Conservation (phyloP, 2,329 filamentous ascomycete genomes). For the Dichotomopilus funicola region DNA sequence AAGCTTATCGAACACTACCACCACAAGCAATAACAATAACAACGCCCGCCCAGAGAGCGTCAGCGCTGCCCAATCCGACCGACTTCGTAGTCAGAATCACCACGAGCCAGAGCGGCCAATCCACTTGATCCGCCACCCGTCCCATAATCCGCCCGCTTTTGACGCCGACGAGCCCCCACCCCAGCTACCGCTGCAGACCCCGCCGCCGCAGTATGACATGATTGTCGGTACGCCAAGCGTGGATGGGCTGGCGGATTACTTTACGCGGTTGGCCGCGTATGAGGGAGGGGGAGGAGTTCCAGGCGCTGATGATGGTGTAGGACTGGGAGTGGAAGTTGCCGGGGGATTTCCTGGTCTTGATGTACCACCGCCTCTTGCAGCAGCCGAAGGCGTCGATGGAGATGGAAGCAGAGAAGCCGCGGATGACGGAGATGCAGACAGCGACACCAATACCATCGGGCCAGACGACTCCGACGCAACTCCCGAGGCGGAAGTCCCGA, state of each 20-base stretch:
- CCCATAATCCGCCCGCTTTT: constrained; percentile 82
- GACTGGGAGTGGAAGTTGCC: background rate
- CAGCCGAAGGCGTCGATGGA: background rate
- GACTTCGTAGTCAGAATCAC: background rate
- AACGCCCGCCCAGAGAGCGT: constrained; percentile 18
- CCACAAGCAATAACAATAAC: constrained; percentile 13
- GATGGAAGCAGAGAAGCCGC: background rate
- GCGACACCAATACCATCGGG: constrained; percentile 5
- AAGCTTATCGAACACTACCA: constrained; percentile 33
- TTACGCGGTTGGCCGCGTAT: constrained; percentile 69
- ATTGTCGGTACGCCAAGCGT: constrained; percentile 65
- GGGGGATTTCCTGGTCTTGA: background rate
- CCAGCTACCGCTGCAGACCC: constrained; percentile 58
- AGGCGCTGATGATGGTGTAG: background rate
- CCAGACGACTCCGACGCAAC: background rate
- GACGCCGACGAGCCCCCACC: constrained; percentile 73
- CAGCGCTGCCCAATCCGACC: constrained; percentile 27
- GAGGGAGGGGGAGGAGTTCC: constrained; percentile 34
- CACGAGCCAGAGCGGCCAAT: constrained; percentile 57
- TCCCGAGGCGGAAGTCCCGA: background rate
- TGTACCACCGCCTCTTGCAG: no score
- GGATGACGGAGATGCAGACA: constrained; percentile 1
- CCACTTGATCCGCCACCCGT: constrained; percentile 74
- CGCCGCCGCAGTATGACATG: constrained; percentile 76
- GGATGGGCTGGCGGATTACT: constrained; percentile 77